Evolutionary conservation across 495 filamentous ascomycete genomes (phyloP), one percentile per base, ranked within the genome.

Genomic region (Penicillium robsamsonii): DNA sequence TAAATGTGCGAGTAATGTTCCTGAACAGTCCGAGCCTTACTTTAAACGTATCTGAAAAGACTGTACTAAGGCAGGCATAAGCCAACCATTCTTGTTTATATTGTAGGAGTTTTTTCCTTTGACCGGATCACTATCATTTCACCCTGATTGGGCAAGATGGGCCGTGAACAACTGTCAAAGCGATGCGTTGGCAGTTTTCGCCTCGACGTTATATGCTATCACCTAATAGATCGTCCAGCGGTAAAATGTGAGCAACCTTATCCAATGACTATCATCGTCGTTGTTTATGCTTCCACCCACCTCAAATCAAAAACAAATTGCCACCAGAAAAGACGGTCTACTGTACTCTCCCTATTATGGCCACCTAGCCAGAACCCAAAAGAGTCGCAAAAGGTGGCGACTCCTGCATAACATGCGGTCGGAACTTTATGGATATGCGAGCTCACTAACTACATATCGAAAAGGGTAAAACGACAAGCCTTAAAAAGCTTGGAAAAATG

Each of bases 151-250:
- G 51, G 17, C n/a, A 52, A 10, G 41, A 41, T 54, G 51, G 42
- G 33, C 31, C 29, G 11, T 45, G 9, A 31, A 54, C 52, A 54
- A 35, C 42, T 54, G 52, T 54, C 52, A 46, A 53, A 53, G 20
- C 42, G 51, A 54, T 54, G 52, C 52, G 52, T 17, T 54, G 52
- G 52, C 52, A 54, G n/a, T 22, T 25, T 46, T 54, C 30, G 52
- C 52, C 52, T 35, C 45, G 31, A 46, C 27, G 10, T 6, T 37
- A 15, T 45, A 17, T 45, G 12, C 24, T 46, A 33, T 33, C 31
- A 38, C 17, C 52, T 43, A 46, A 54, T 54, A 46, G 43, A 54
- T 54, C 52, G 40, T 24, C 51, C 50, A 27, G 31, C 47, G 20
- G 20, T 8, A 54, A 37, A 37, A 52, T 52, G 43, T 52, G 38